Base-by-base conservation (phyloP, 2,329 filamentous ascomycete species). In the Mycocentrospora acerina region DNA sequence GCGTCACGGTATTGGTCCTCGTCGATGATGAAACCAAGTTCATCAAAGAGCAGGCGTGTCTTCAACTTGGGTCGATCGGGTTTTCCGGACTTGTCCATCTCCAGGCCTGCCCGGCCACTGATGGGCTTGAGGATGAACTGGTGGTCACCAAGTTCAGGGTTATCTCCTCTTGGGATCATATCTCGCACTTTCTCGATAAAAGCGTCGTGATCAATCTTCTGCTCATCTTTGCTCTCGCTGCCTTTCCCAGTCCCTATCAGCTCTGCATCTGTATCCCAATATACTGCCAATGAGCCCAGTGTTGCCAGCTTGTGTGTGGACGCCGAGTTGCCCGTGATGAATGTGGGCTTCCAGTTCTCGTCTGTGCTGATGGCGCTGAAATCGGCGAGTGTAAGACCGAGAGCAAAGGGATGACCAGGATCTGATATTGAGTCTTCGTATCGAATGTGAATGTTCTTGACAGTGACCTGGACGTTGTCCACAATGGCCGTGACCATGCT, bases 351-450 rank as follows among this genome's bases (percentile, higher is more conserved):
- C 94, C 94, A 99, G 57, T 95, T 81, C 30, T 86, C 85, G 66
- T 98, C 88, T 4, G 93, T 98, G 67, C 90, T 97, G 61, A 97
- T 83, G 11, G 94, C 94, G 64, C 93, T 97, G 72, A 99, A 90
- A 68, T 97, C 91, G 61, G 95, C 87, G 40, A 99, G 79, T 0
- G 90, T 98, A 44, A 98, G 66, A 32, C 94, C 93, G 5, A 95
- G 79, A 4, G 93, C 89, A 58, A 98, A 98, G 0, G 94, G 91
- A 65, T 98, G 93, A 1, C 90, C 90, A 0, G 91, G 90, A 8
- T 90, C 88, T 14, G 93, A 94, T 57, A 98, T 89, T 11, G 91
- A 90, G 70, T 99, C 93, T 70, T 99, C 93, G 69, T 98, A 99
- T 56, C 93, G 88, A 49, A 98, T 81, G 67, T 99, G 93, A 44